Conservation (phyloP, 306 rosid genomes). For the Inga oerstediana region DNA sequence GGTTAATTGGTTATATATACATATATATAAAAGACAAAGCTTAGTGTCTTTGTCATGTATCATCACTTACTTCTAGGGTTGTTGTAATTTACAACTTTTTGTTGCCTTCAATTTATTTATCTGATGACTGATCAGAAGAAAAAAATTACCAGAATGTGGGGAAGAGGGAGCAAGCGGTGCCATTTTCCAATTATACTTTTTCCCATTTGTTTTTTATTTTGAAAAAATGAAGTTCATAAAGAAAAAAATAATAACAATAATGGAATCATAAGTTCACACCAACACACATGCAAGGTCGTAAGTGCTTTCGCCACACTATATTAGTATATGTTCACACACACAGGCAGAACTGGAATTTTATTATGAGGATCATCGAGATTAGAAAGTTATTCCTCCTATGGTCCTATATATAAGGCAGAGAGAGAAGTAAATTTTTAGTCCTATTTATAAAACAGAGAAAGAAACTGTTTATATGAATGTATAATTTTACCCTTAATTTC, state of each 20-base stretch:
- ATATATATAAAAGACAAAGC: background rate
- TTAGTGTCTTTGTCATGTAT: background rate
- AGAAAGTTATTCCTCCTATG: background rate
- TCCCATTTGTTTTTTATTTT: background rate
- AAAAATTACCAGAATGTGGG: background rate
- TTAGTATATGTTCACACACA: background rate
- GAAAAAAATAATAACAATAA: background rate
- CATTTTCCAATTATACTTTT: background rate
- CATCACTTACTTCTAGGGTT: background rate
- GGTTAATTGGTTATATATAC: too few relatives aligned
- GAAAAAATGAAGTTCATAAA: background rate
- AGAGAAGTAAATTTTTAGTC: too few relatives aligned
- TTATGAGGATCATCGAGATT: background rate
- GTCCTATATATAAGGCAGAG: background rate
- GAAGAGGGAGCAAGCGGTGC: background rate
- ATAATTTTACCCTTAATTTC: too few relatives aligned
- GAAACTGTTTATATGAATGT: too few relatives aligned
- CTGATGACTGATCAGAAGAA: background rate
- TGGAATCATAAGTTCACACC: background rate
- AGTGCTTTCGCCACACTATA: background rate
- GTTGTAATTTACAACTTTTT: background rate
- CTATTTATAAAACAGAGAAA: too few relatives aligned
- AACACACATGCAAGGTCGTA: background rate
- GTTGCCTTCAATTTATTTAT: background rate
- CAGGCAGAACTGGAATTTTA: background rate